phyloP scores from a whole-genome alignment of 441 rosid species.

The Arabidopsis hybrid region DNA sequence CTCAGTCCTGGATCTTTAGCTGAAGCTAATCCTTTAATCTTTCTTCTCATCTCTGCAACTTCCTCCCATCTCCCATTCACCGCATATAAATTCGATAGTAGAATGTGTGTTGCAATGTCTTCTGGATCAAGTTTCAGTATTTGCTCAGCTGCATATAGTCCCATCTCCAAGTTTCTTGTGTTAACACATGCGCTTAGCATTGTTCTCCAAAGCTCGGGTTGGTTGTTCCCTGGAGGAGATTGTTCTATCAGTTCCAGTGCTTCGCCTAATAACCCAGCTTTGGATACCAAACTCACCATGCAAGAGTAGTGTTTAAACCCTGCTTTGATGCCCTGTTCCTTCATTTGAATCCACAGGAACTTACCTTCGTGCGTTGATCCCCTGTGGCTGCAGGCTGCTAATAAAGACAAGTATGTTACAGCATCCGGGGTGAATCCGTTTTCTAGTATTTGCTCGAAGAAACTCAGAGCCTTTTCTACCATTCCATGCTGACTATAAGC shows the following conservation, averaged over 20 bases:
- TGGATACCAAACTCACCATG: slow-evolving; percentile 79
- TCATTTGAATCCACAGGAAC: slow-evolving; percentile 71
- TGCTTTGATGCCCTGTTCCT: slow-evolving; percentile 54
- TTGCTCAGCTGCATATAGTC: slow-evolving; percentile 70
- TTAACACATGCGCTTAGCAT: slow-evolving; percentile 77
- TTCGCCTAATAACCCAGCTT: slow-evolving; percentile 74
- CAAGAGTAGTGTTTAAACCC: slow-evolving; percentile 87
- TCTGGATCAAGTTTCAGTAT: slow-evolving; percentile 61
- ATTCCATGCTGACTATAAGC: slow-evolving; percentile 81
- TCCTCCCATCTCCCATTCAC: slow-evolving; percentile 69
- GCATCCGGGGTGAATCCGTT: slow-evolving; percentile 64
- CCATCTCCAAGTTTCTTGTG: slow-evolving; percentile 56
- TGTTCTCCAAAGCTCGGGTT: slow-evolving; percentile 79
- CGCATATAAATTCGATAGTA: slow-evolving; percentile 82
- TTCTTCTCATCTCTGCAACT: slow-evolving; percentile 70
- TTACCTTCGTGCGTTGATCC: slow-evolving; percentile 73
- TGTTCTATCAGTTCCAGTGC: slow-evolving; percentile 60
- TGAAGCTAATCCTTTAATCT: slow-evolving; percentile 60
- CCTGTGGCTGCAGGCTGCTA: slow-evolving; percentile 82
- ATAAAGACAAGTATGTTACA: slow-evolving; percentile 74
- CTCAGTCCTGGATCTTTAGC: slow-evolving; percentile 85
- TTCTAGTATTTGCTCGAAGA: slow-evolving; percentile 55
- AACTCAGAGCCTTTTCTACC: slow-evolving; percentile 62
- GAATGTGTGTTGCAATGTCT: slow-evolving; percentile 65
- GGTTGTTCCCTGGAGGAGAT: slow-evolving; percentile 50